Percentiles rank a stretch among this genome's conserved stretches.
Conservation (phyloP, 371 early-diverging fungal genomes). For the Saksenaea vasiformis region DNA sequence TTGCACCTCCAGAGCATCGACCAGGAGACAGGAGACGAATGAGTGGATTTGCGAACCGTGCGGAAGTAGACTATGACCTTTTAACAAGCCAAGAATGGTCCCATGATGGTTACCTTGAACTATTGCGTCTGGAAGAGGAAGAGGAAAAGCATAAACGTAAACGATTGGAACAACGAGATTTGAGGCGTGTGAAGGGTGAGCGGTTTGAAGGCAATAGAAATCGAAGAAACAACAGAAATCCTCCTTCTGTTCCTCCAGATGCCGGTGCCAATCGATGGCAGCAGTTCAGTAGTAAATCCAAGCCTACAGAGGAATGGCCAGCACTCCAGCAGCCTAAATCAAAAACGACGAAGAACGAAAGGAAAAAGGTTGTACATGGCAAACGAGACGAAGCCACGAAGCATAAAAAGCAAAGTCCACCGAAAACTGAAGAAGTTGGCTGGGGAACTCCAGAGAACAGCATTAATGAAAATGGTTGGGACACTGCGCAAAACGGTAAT, state of each 20-base stretch:
- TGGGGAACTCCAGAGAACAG: too few species aligned
- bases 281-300: neutral
- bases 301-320: neutral
- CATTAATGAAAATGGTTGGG: too few species aligned
- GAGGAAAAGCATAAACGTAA: conserved; percentile 26
- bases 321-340: neutral
- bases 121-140: conserved; percentile 35
- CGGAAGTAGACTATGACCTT: neutral
- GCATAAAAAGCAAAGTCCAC: neutral
- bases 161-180: conserved; percentile 6
- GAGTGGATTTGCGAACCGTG: neutral
- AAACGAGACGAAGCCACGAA: neutral
- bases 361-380: neutral
- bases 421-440: too few species aligned
- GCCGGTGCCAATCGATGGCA: conserved; percentile 9
- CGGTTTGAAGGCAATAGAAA: neutral
- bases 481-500: too few species aligned
- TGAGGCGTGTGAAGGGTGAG: neutral
- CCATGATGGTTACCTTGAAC: conserved; percentile 45
- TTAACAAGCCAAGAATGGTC: conserved; percentile 32
- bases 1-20: conserved; percentile 7
- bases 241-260: neutral
- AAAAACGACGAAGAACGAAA: neutral
- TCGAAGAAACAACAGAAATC: neutral
- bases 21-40: neutral